Evolutionary conservation across 305 asterid species (phyloP).

Genomic region (Fraxinus sp.): DNA sequence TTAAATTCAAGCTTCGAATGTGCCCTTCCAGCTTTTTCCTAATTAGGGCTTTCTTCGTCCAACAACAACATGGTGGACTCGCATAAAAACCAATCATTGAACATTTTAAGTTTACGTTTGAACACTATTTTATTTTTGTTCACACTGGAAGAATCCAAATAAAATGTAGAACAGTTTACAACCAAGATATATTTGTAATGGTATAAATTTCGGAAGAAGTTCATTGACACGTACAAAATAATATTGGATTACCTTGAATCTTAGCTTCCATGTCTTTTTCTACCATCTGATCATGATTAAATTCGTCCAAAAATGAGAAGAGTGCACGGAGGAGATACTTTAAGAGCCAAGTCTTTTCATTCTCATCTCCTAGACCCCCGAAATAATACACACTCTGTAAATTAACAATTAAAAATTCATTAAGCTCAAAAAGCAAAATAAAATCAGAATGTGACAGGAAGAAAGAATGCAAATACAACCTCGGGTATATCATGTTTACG

Average conservation of each 20-base stretch:
- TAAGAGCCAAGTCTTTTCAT: slow-evolving; percentile 17
- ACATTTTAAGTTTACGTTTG: background rate
- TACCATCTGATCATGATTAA: slow-evolving; percentile 36
- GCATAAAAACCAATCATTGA: background rate
- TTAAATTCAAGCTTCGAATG: background rate
- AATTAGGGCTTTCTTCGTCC: background rate
- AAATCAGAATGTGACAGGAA: slow-evolving; percentile 10
- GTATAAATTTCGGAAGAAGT: background rate
- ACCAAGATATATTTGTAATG: background rate
- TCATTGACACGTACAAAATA: background rate
- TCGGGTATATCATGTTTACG: slow-evolving; percentile 25
- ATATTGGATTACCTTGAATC: slow-evolving; percentile 39
- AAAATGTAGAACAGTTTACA: background rate
- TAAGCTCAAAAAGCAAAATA: background rate
- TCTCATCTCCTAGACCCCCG: slow-evolving; percentile 32
- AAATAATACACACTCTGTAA: slow-evolving; percentile 35
- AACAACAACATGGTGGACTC: background rate
- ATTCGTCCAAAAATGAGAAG: slow-evolving; percentile 37
- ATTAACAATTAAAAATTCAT: slow-evolving; percentile 18
- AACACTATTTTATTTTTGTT: background rate
- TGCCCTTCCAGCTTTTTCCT: background rate
- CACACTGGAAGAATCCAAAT: background rate
- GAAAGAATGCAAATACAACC: slow-evolving; percentile 28
- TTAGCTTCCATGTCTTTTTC: slow-evolving; percentile 55
- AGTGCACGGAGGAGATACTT: slow-evolving; percentile 39